Conservation (phyloP, 169 alveolate genomes). For the Theileria orientalis region DNA sequence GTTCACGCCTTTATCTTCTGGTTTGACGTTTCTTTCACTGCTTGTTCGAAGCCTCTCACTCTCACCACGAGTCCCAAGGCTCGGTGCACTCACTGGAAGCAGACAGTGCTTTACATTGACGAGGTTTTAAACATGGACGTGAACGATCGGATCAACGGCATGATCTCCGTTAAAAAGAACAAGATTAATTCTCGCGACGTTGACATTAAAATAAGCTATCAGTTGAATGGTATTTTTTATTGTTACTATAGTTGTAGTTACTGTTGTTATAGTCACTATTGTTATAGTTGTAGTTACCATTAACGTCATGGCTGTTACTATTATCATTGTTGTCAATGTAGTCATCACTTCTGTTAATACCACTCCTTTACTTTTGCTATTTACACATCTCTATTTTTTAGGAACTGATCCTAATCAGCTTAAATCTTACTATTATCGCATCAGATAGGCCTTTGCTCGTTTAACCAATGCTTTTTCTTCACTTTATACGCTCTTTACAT, state of each 20-base stretch:
- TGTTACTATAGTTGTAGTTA: no score
- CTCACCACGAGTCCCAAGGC: constrained; percentile 86
- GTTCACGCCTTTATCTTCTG: constrained; percentile 90
- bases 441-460: constrained; percentile 3
- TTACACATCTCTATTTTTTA: not conserved
- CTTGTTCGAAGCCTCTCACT: constrained; percentile 85
- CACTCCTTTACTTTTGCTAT: no score
- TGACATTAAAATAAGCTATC: constrained; percentile 82
- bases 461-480: not conserved
- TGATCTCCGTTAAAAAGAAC: constrained; percentile 83
- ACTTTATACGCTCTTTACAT: not conserved
- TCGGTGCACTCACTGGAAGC: constrained; percentile 90
- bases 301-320: no score
- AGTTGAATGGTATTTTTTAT: constrained; percentile 33
- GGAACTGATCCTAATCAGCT: not conserved
- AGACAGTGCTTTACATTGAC: constrained; percentile 87
- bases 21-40: constrained; percentile 89
- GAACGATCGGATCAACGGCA: constrained; percentile 75
- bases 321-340: no score
- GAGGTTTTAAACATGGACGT: constrained; percentile 70
- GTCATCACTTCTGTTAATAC: no score
- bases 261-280: no score
- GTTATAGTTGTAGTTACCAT: no score
- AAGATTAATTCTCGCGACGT: constrained; percentile 82
- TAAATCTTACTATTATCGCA: constrained; percentile 63